Percentiles rank a stretch among this genome's conserved stretches.
These are phyloP conservation scores for Phytophthora uliginosa DNA, from an alignment of 352 stramenopile species.

Conservation along the genomic window DNA sequence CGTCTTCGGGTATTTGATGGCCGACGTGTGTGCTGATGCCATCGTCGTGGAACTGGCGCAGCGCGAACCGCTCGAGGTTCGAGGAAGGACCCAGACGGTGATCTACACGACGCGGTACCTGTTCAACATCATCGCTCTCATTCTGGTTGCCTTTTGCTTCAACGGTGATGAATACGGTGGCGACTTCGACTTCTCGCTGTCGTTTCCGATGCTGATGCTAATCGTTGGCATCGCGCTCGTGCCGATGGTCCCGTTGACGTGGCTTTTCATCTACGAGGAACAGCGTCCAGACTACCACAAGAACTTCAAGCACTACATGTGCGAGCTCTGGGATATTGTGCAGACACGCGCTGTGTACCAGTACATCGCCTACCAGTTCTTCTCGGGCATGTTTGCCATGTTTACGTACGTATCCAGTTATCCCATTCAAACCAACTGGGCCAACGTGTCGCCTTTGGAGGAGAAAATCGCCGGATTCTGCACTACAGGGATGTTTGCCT, in stretches of 20 bases:
- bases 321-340: conserved; percentile 58
- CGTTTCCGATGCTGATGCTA: conserved; percentile 53
- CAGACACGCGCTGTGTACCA: conserved; percentile 63
- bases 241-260: conserved; percentile 52
- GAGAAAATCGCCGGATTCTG: conserved; percentile 51
- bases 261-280: conserved; percentile 57
- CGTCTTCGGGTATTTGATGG: conserved; percentile 57
- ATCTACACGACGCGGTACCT: conserved; percentile 59
- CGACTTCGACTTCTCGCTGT: conserved; percentile 57
- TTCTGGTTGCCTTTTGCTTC: conserved; percentile 58
- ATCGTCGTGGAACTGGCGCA: conserved; percentile 65
- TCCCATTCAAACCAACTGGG: conserved; percentile 58
- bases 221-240: conserved; percentile 40
- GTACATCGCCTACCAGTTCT: conserved; percentile 53
- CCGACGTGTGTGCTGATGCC: conserved; percentile 58
- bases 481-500: conserved; percentile 39
- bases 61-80: conserved; percentile 52
- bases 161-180: conserved; percentile 62
- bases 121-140: conserved; percentile 45
- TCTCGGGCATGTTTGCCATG: conserved; percentile 49
- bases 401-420: conserved; percentile 51
- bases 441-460: conserved; percentile 48
- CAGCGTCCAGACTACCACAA: conserved; percentile 30
- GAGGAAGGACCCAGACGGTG: conserved; percentile 57
- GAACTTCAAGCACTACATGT: conserved; percentile 57